Conservation (phyloP, 306 rosid species). For the Cucurbita argyrosperma region DNA sequence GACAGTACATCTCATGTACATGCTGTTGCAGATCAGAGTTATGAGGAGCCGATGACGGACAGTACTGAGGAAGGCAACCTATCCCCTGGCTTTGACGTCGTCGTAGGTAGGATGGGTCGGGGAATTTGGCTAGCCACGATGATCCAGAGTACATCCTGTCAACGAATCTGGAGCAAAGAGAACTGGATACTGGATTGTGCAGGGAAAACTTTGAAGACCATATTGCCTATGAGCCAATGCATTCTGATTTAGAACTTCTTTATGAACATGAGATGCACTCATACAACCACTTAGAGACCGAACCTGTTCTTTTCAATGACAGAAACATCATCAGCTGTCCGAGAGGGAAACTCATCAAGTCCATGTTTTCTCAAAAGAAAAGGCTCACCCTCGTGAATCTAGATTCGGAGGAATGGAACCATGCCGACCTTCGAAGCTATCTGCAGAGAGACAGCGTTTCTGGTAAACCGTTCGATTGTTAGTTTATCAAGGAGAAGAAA, state of each 20-base stretch:
- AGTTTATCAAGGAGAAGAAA: slow-evolving; percentile 34
- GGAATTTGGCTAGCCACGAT: slow-evolving; percentile 25
- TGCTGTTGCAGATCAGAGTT: slow-evolving; percentile 25
- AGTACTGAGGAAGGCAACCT: slow-evolving; percentile 44
- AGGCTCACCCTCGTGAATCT: slow-evolving; percentile 25
- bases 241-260: slow-evolving; percentile 28
- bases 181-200: slow-evolving; percentile 22
- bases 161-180: slow-evolving; percentile 24
- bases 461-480: slow-evolving; percentile 14
- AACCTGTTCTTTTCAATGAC: slow-evolving; percentile 16
- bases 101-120: slow-evolving; percentile 50
- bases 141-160: slow-evolving; percentile 32
- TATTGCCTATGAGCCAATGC: slow-evolving; percentile 25
- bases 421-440: slow-evolving; percentile 44
- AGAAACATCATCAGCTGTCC: slow-evolving; percentile 16
- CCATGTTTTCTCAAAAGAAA: slow-evolving; percentile 40
- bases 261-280: slow-evolving; percentile 25
- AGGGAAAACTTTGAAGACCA: slow-evolving; percentile 31
- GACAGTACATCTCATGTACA: slow-evolving; percentile 15
- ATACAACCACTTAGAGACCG: slow-evolving; percentile 22
- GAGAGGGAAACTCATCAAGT: slow-evolving; percentile 28
- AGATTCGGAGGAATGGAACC: slow-evolving; percentile 19
- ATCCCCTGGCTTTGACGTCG: slow-evolving; percentile 81
- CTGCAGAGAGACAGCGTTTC: slow-evolving; percentile 42
- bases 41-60: slow-evolving; percentile 35